Percentiles rank a stretch among this genome's conserved stretches.
Evolutionary conservation across 441 rosid species (phyloP).

Genomic region (Jatropha multifida): DNA sequence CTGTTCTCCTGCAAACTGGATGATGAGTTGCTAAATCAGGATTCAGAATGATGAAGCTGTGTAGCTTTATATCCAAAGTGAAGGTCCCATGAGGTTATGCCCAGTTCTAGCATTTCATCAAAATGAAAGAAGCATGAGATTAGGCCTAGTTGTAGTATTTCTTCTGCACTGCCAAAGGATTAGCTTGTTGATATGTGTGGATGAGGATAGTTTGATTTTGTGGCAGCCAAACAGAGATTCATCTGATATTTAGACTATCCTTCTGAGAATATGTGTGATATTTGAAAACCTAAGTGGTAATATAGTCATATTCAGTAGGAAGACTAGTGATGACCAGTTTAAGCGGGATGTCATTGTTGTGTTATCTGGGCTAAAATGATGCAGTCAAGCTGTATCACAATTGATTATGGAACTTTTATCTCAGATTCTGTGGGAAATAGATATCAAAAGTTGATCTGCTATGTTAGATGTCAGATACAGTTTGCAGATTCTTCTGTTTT

Average conservation of each 20-base stretch:
- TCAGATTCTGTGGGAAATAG: slow-evolving; percentile 24
- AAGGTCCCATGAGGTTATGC: slow-evolving; percentile 11
- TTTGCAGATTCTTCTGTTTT: slow-evolving; percentile 31
- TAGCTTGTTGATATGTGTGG: slow-evolving; percentile 11
- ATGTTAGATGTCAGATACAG: slow-evolving; percentile 28
- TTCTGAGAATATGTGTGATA: neutral
- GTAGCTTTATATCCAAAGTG: neutral
- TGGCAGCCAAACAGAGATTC: slow-evolving; percentile 5
- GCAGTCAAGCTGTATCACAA: slow-evolving; percentile 8
- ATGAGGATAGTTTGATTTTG: slow-evolving; percentile 11
- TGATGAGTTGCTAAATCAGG: slow-evolving; percentile 21
- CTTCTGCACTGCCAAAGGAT: too few relatives aligned
- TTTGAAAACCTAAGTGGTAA: slow-evolving; percentile 8
- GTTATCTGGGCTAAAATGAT: slow-evolving; percentile 10
- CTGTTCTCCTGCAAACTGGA: slow-evolving; percentile 22
- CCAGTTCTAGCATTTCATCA: neutral
- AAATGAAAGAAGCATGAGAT: slow-evolving; percentile 11
- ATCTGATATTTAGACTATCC: neutral
- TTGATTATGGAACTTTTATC: slow-evolving; percentile 18
- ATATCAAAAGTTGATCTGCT: slow-evolving; percentile 20
- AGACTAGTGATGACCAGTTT: slow-evolving; percentile 17
- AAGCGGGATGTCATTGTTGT: neutral
- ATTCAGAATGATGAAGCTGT: slow-evolving; percentile 16
- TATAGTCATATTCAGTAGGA: neutral
- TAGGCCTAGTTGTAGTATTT: too few relatives aligned